A percentile compares a stretch with the other conserved stretches of the same genome.
Conservation (phyloP, 768 basidiomycete genomes). For the Boletus reticulatus region DNA sequence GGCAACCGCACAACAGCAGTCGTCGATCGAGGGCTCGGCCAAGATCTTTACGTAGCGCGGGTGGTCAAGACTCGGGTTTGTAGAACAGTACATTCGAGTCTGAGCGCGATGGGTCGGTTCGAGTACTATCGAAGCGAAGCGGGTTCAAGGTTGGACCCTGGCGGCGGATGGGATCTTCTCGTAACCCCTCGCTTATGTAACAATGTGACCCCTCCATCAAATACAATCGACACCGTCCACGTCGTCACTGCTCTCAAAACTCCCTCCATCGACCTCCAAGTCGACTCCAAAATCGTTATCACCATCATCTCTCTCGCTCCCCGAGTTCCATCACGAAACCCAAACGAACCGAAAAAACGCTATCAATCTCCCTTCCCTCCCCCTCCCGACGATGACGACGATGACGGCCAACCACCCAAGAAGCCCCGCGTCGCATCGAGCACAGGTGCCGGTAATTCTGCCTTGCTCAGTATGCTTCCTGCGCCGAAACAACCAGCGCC, state of each 20-base stretch:
- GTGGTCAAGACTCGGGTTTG: conserved; percentile 56
- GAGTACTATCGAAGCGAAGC: conserved; percentile 7
- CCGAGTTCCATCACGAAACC: conserved; percentile 24
- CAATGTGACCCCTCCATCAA: background rate
- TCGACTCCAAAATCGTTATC: conserved; percentile 34
- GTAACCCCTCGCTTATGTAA: too few species aligned
- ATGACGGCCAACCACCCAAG: conserved; percentile 56
- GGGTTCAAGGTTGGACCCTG: conserved; percentile 18
- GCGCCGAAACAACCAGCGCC: conserved; percentile 58
- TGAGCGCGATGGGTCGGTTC: conserved; percentile 17
- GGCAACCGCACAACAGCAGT: conserved; percentile 10
- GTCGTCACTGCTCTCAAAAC: conserved; percentile 16
- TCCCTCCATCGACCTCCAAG: conserved; percentile 29
- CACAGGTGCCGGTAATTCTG: conserved; percentile 57
- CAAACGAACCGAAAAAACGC: conserved; percentile 46
- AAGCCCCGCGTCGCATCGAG: conserved; percentile 46
- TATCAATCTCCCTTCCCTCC: conserved; percentile 34
- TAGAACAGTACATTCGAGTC: conserved; percentile 54
- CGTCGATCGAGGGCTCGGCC: conserved; percentile 46
- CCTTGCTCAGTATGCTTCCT: conserved; percentile 71
- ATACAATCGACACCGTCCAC: conserved; percentile 5
- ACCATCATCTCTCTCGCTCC: conserved; percentile 29
- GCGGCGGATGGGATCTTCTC: conserved; percentile 14
- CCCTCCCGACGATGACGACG: conserved; percentile 40
- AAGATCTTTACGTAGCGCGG: conserved; percentile 50